These are phyloP conservation scores for Arabidopsis arenosa DNA, from an alignment of 345 rosid genomes.

Conservation along the genomic window DNA sequence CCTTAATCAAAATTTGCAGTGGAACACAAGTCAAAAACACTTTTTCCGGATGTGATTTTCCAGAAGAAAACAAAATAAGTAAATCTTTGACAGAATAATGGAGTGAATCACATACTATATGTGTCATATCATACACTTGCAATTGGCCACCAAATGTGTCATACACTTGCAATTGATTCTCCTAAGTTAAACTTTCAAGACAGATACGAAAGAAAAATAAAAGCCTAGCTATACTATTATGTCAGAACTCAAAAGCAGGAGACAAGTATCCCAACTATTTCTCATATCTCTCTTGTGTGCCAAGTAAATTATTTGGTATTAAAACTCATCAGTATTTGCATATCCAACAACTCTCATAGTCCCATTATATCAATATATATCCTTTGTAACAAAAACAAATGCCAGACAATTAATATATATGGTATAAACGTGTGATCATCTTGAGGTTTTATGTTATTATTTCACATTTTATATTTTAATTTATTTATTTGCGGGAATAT, in stretches of 20 bases:
- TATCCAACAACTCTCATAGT: slow-evolving; percentile 2
- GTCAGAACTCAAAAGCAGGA: slow-evolving; percentile 33
- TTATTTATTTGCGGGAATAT: no score
- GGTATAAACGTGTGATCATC: not conserved
- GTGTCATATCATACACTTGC: no score
- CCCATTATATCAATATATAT: not conserved
- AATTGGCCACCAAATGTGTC: not conserved
- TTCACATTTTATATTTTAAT: no score
- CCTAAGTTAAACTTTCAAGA: slow-evolving; percentile 14
- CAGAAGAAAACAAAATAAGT: not conserved
- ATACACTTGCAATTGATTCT: slow-evolving; percentile 19
- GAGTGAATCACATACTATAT: not conserved
- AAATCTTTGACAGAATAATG: not conserved
- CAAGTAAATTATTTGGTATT: not conserved
- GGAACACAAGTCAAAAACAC: not conserved
- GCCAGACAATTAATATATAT: no score
- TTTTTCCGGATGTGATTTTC: not conserved
- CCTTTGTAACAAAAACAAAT: no score
- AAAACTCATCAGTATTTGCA: slow-evolving; percentile 10
- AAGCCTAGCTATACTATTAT: not conserved
- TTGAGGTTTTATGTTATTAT: not conserved
- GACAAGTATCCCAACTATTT: slow-evolving; percentile 32
- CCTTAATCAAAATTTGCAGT: not conserved
- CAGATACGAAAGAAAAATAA: slow-evolving; percentile 18
- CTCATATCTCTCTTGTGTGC: slow-evolving; percentile 11